Conservation (phyloP, 208 protist genomes). For the Trypanosoma mega region DNA sequence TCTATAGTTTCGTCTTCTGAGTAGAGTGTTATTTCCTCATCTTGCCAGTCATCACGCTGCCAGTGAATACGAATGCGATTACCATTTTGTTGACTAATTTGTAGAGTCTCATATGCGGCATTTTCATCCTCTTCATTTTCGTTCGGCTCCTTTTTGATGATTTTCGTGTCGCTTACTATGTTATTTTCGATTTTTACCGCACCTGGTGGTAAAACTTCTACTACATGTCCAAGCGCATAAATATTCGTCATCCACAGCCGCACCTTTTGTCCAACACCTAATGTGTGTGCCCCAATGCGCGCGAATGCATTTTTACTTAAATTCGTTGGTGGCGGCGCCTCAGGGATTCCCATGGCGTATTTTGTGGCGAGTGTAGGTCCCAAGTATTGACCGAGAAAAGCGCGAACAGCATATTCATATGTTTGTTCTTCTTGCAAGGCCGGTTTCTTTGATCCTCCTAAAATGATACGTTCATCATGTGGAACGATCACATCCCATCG, state of each 20-base stretch:
- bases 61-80: conserved; percentile 52
- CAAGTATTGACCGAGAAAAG: conserved; percentile 65
- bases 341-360: conserved; percentile 45
- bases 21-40: conserved; percentile 76
- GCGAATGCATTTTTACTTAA: conserved; percentile 34
- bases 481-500: conserved; percentile 74
- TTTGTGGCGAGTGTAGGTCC: conserved; percentile 32
- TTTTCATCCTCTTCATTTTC: background rate
- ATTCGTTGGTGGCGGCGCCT: conserved; percentile 35
- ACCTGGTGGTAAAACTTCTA: conserved; percentile 19
- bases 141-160: conserved; percentile 5
- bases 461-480: conserved; percentile 56
- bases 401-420: conserved; percentile 50
- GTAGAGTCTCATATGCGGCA: too few species aligned
- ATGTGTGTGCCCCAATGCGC: conserved; percentile 28
- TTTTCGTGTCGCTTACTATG: background rate
- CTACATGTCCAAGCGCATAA: conserved; percentile 70
- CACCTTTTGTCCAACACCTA: conserved; percentile 67
- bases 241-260: conserved; percentile 88
- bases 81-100: too few species aligned
- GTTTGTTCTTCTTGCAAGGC: too few species aligned
- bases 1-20: conserved; percentile 74
- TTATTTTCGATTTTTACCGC: background rate
- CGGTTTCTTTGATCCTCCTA: background rate
- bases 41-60: conserved; percentile 81